Evolutionary conservation across 2,329 filamentous ascomycete species (phyloP), one percentile per base, ranked within the genome.

Genomic region (Helotiales sp.): DNA sequence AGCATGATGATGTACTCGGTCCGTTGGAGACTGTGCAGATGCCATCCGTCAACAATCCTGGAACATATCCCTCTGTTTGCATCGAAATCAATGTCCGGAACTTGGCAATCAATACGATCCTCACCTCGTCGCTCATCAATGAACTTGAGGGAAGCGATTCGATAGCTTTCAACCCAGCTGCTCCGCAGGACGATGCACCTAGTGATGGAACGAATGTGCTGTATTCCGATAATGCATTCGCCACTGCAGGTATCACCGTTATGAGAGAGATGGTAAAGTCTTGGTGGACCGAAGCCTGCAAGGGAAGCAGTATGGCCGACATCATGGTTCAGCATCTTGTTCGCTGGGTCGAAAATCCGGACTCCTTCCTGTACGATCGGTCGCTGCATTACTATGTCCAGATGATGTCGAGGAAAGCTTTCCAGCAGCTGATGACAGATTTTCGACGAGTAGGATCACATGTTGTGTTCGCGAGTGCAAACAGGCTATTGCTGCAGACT

Each of bases 191-290:
- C 56, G 82, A 86, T 27, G 79, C 76, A 0, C 72, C 79, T 1
- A 81, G 81, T 9, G 85, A 88, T 57, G 87, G 86, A 0, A 79
- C 82, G 0, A 88, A 88, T 59, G 81, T 87, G 17, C 83, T 96
- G 6, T 89, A 90, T 61, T 90, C 92, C 0, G 92, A 96, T 61
- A 95, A 89, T 59, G 91, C 93, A 0, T 99, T 99, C 71, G 88
- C 93, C n/a, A 90, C 91, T 50, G 92, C 93, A 2, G 91, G 92
- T 54, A 90, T 98, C 4, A 83, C 88, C 6, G 95, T 99, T 0
- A 80, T 99, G 3, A 88, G 95, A 13, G 96, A 98, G 67, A 97
- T 99, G 93, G 95, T 99, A 66, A 96, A 97, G 73, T 85, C 90
- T 2, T 99, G 96, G 96, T 99, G 95, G 95, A 83, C 88, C 1